A percentile compares a stretch with the other conserved stretches of the same genome.
Conservation (phyloP, 768 basidiomycete genomes). For the Chalciporus chontae region DNA sequence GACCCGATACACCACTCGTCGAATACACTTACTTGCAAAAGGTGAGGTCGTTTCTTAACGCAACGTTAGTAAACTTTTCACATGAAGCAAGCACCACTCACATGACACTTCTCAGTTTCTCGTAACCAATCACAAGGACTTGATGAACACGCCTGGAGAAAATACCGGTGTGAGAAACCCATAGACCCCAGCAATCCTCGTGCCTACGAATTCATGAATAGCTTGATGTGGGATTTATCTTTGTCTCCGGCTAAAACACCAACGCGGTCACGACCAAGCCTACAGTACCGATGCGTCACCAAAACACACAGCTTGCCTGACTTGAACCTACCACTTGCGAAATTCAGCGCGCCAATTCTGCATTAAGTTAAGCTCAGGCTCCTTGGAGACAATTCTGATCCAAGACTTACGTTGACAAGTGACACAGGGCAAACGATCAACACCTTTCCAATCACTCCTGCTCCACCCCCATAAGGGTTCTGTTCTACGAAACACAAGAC, state of each 20-base stretch:
- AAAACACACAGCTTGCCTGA: not conserved
- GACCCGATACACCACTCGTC: not conserved
- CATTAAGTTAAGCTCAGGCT: not conserved
- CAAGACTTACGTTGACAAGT: constrained; percentile 62
- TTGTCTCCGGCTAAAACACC: constrained; percentile 61
- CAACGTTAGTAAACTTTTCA: constrained; percentile 1
- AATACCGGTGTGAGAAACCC: not conserved
- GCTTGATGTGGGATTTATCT: constrained; percentile 52
- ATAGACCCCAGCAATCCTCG: not conserved
- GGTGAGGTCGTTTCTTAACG: constrained; percentile 48
- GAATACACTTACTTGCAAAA: constrained; percentile 55
- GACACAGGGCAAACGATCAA: constrained; percentile 95
- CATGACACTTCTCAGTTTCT: constrained; percentile 82
- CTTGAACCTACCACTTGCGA: constrained; percentile 75
- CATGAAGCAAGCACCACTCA: constrained; percentile 35
- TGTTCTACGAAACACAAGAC: constrained; percentile 52
- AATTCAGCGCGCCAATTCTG: constrained; percentile 97
- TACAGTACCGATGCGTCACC: constrained; percentile 16
- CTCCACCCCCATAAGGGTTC: constrained; percentile 66
- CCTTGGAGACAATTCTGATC: not conserved
- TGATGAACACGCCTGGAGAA: constrained; percentile 63
- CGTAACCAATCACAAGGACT: constrained; percentile 93
- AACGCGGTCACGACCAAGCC: constrained; percentile 54
- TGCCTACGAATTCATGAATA: constrained; percentile 72
- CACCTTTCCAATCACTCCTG: constrained; percentile 65